phyloP scores from a whole-genome alignment of 371 early-diverging fungal genomes.

The Mucor lusitanicus region DNA sequence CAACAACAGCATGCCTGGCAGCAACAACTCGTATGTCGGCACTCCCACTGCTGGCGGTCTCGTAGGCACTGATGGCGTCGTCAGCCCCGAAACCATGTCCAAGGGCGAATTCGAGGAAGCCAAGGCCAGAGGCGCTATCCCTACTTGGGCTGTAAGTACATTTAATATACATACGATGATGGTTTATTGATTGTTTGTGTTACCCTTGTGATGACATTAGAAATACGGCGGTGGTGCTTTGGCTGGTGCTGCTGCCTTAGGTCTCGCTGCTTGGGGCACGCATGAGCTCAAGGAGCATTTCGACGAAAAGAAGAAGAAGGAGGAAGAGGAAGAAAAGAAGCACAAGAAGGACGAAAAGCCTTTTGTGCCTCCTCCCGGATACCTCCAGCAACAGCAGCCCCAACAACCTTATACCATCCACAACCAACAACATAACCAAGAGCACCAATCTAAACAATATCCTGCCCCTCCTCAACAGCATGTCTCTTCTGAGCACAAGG shows the following conservation, averaged over 20 bases:
- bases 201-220: constrained; percentile 7
- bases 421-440: constrained; percentile 15
- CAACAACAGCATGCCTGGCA: constrained; percentile 9
- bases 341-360: constrained; percentile 13
- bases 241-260: constrained; percentile 26
- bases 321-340: constrained; percentile 9
- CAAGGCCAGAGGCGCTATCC: constrained; percentile 21
- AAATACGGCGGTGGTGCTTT: constrained; percentile 32
- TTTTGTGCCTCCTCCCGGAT: background rate
- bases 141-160: constrained; percentile 23
- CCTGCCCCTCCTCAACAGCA: constrained; percentile 4
- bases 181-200: constrained; percentile 6
- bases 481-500: constrained; percentile 3
- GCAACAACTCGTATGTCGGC: background rate
- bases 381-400: constrained; percentile 4
- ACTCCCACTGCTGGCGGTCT: background rate
- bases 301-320: constrained; percentile 23
- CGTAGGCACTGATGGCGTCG: background rate
- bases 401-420: constrained; percentile 19
- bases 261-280: constrained; percentile 31
- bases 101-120: constrained; percentile 25
- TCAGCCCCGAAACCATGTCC: constrained; percentile 15
- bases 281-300: constrained; percentile 30
- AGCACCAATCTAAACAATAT: constrained; percentile 10
- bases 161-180: background rate